phyloP scores from a whole-genome alignment of 2,329 filamentous ascomycete genomes.

The Paraconiothyrium brasiliense region DNA sequence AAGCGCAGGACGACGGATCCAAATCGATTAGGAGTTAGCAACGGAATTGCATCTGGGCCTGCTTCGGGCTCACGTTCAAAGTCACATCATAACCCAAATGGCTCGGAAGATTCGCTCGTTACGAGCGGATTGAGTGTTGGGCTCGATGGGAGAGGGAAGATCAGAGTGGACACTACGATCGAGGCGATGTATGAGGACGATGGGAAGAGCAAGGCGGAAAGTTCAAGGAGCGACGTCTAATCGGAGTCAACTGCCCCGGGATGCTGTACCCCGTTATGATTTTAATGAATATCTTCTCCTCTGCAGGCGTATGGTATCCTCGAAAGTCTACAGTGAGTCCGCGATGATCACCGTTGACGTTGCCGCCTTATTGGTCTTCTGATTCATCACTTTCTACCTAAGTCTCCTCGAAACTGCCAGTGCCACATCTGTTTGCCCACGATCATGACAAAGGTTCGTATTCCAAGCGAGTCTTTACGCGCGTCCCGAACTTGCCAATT shows the following conservation, averaged over 20 bases:
- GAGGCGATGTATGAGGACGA: conserved; percentile 15
- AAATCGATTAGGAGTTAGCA: conserved; percentile 15
- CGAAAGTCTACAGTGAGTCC: not conserved
- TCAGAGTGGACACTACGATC: conserved; percentile 27
- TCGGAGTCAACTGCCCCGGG: not conserved
- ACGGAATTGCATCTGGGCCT: conserved; percentile 2
- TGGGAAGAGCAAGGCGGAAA: conserved; percentile 6
- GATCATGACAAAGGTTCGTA: too few species aligned
- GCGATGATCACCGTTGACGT: not conserved
- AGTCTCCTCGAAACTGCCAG: not conserved
- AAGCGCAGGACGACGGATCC: conserved; percentile 22
- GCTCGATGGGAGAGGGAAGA: conserved; percentile 15
- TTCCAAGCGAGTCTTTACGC: too few species aligned
- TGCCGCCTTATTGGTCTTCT: not conserved
- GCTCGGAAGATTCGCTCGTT: conserved; percentile 29
- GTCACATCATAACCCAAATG: conserved; percentile 17
- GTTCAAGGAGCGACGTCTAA: conserved; percentile 5
- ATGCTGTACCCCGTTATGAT: not conserved
- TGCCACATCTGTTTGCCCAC: not conserved
- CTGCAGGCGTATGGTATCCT: not conserved
- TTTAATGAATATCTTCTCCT: not conserved
- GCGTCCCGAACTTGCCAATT: too few species aligned
- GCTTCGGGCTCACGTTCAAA: not conserved
- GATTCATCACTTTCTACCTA: not conserved
- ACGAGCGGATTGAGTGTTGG: conserved; percentile 12